Conservation (phyloP, 1,139 yeast species). For the Eremothecium coryli region DNA sequence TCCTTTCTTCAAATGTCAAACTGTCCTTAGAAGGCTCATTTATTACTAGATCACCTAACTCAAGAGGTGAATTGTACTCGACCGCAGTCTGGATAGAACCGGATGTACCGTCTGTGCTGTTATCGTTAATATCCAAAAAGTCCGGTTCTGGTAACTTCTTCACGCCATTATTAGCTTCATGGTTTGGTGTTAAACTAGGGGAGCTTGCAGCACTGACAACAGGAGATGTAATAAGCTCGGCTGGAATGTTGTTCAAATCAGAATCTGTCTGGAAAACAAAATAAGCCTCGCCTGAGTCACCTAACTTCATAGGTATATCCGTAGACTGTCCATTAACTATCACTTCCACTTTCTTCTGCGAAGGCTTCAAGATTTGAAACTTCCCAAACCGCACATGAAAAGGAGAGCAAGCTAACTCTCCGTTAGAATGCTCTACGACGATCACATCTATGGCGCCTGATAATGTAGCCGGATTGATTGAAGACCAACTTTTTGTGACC, state of each 20-base stretch:
- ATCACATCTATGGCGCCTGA: conserved; percentile 97
- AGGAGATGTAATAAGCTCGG: conserved; percentile 80
- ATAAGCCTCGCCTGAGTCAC: conserved; percentile 97
- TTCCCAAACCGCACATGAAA: conserved; percentile 95
- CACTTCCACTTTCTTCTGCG: conserved; percentile 87
- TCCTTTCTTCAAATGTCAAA: conserved; percentile 34
- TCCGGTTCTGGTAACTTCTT: conserved; percentile 45
- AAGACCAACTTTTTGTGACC: conserved; percentile 94
- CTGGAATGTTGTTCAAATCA: conserved; percentile 51
- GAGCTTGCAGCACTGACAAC: conserved; percentile 75
- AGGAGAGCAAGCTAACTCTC: conserved; percentile 82
- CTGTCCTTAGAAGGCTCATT: conserved; percentile 13
- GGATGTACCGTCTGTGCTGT: conserved; percentile 8
- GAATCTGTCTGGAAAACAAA: conserved; percentile 84
- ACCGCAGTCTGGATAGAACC: conserved; percentile 6
- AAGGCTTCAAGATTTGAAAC: conserved; percentile 87
- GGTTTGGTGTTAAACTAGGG: conserved; percentile 47
- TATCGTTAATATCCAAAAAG: conserved; percentile 35
- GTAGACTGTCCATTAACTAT: conserved; percentile 75
- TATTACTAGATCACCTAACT: conserved; percentile 16
- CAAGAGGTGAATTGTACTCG: conserved; percentile 6
- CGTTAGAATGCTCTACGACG: conserved; percentile 86
- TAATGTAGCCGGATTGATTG: conserved; percentile 89
- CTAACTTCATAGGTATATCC: conserved; percentile 87
- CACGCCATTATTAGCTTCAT: conserved; percentile 1